These are phyloP conservation scores for Nymphaea colorata DNA, from an alignment of 164 flowering plant species.

Conservation along the genomic window DNA sequence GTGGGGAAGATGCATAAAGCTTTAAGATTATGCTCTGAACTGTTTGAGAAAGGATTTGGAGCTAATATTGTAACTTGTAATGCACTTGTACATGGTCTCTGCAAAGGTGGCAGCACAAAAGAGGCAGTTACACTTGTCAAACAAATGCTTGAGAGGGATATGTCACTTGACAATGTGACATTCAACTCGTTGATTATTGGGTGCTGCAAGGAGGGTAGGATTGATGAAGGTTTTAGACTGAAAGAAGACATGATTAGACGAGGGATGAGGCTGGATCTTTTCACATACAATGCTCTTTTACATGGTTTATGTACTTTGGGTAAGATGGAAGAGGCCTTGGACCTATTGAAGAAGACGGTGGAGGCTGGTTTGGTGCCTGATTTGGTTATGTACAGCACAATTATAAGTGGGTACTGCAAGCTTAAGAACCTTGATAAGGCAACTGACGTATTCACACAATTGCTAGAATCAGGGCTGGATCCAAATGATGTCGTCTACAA, in stretches of 20 bases:
- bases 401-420: conserved; percentile 63
- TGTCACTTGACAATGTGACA: conserved; percentile 35
- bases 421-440: conserved; percentile 42
- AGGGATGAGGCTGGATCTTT: conserved; percentile 39
- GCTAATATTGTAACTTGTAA: conserved; percentile 48
- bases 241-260: conserved; percentile 45
- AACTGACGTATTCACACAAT: conserved; percentile 29
- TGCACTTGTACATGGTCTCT: conserved; percentile 62
- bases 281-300: conserved; percentile 45
- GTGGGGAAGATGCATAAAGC: conserved; percentile 37
- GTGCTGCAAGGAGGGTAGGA: conserved; percentile 38
- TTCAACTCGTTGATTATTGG: conserved; percentile 50
- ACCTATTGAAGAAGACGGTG: conserved; percentile 42
- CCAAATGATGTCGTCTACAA: conserved; percentile 50
- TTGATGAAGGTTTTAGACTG: conserved; percentile 47
- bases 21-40: conserved; percentile 40
- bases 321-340: conserved; percentile 49
- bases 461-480: conserved; percentile 24
- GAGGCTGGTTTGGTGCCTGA: conserved; percentile 30
- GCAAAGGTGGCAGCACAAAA: conserved; percentile 31
- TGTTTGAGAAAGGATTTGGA: conserved; percentile 40
- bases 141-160: conserved; percentile 38
- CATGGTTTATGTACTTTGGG: conserved; percentile 34
- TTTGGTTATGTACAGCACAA: conserved; percentile 34
- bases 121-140: conserved; percentile 37